A percentile compares a stretch with the other conserved stretches of the same genome.
phyloP scores from a whole-genome alignment of 805 yeast species.

The Metschnikowia hibisci region DNA sequence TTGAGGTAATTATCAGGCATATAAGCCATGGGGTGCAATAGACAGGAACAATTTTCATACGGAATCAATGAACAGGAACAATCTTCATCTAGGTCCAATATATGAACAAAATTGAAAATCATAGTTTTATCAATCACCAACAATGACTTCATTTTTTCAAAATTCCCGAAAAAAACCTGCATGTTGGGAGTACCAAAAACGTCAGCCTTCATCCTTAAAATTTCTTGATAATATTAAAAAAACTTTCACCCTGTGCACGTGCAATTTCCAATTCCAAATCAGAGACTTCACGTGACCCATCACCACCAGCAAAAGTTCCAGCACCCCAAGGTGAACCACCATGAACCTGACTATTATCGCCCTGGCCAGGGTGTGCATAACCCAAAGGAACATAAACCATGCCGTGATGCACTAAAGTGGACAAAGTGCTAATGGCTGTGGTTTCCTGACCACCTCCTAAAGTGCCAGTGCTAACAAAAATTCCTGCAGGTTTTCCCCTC shows the following conservation, averaged over 20 bases:
- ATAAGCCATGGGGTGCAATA: no score
- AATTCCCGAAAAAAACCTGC: no score
- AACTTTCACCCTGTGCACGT: conserved; percentile 60
- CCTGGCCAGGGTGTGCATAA: conserved; percentile 54
- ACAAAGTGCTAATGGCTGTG: conserved; percentile 56
- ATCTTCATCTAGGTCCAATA: no score
- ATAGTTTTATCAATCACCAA: no score
- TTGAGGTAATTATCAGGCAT: no score
- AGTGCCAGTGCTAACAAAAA: conserved; percentile 67
- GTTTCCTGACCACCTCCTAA: conserved; percentile 79
- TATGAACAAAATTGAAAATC: no score
- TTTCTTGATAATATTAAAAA: conserved; percentile 40
- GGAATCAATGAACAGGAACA: no score
- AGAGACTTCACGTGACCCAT: conserved; percentile 69
- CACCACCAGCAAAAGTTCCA: conserved; percentile 70
- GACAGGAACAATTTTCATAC: no score
- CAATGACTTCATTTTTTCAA: no score
- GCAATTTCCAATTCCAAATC: conserved; percentile 64
- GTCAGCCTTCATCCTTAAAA: conserved; percentile 4
- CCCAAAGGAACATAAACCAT: conserved; percentile 75
- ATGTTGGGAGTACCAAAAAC: no score
- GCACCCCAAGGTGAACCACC: conserved; percentile 91
- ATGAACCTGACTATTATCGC: conserved; percentile 62
- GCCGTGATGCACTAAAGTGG: conserved; percentile 72
- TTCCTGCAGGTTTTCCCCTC: conserved; percentile 68